Percentiles rank a stretch among this genome's conserved stretches.
phyloP scores from a whole-genome alignment of 768 basidiomycete species.

The Tylopilus subfusipes region DNA sequence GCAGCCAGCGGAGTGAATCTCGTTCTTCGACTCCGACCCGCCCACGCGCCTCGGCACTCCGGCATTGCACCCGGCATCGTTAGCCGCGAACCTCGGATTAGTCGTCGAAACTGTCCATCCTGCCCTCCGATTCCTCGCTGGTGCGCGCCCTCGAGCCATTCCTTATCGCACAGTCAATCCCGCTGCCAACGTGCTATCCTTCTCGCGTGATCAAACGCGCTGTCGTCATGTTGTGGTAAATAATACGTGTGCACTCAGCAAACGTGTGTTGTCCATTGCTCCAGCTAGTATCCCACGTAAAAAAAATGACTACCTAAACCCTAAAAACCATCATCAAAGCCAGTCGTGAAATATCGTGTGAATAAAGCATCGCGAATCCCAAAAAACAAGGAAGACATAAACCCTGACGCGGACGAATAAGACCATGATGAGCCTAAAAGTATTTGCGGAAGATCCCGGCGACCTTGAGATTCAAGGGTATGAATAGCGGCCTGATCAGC shows the following conservation, averaged over 20 bases:
- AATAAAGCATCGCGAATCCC: conserved; percentile 12
- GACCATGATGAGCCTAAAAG: conserved; percentile 28
- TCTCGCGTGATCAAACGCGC: background rate
- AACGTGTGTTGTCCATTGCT: conserved; percentile 14
- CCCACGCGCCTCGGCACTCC: conserved; percentile 14
- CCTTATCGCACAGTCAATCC: background rate
- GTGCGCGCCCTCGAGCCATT: background rate
- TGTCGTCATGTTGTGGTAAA: conserved; percentile 7
- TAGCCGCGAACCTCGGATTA: conserved; percentile 34
- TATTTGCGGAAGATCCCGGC: conserved; percentile 45
- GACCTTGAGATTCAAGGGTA: conserved; percentile 45
- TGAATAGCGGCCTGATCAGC: conserved; percentile 39
- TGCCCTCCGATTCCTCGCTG: background rate
- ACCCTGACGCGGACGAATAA: conserved; percentile 27
- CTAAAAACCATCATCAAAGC: background rate
- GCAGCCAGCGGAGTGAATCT: conserved; percentile 27
- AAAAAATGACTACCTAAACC: background rate
- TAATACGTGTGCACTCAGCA: conserved; percentile 14
- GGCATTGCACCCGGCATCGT: conserved; percentile 17
- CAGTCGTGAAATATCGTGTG: conserved; percentile 13
- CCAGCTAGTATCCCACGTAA: conserved; percentile 18
- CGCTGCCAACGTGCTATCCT: background rate
- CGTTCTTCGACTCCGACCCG: conserved; percentile 29
- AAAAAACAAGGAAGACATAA: conserved; percentile 17
- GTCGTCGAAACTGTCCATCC: too few species aligned